These are phyloP conservation scores for Torulaspora gathmanii DNA, from an alignment of 805 yeast genomes.

Conservation along the genomic window DNA sequence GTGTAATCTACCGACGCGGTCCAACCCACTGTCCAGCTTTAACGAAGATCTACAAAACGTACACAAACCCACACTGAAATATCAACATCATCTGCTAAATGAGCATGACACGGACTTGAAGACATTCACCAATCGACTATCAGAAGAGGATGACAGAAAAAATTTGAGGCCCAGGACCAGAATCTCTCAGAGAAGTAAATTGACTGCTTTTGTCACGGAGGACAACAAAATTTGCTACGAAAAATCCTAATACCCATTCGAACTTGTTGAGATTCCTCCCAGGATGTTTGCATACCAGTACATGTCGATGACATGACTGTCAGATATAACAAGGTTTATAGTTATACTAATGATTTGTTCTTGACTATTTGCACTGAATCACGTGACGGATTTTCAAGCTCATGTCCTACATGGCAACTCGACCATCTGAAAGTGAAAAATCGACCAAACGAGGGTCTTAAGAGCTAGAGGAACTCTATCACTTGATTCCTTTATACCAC, in stretches of 20 bases:
- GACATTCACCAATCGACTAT: not conserved
- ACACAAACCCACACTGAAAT: conserved; percentile 4
- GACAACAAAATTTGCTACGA: conserved; percentile 29
- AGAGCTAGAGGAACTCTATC: too few species aligned
- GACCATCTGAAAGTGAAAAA: not conserved
- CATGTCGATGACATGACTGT: not conserved
- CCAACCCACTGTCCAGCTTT: conserved; percentile 1
- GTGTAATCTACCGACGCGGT: conserved; percentile 13
- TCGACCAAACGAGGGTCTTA: not conserved
- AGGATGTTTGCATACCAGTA: not conserved
- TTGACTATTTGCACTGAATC: not conserved
- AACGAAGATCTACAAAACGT: not conserved
- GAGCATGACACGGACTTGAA: conserved; percentile 1
- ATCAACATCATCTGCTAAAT: conserved; percentile 3
- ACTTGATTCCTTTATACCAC: too few species aligned
- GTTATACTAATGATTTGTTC: not conserved
- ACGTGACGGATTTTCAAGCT: not conserved
- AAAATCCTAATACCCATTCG: conserved; percentile 13
- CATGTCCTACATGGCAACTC: too few species aligned
- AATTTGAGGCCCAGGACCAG: conserved; percentile 7
- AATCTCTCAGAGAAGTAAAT: conserved; percentile 19
- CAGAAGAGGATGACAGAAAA: not conserved
- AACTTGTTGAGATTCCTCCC: not conserved
- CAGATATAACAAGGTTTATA: not conserved
- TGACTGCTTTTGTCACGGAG: conserved; percentile 23